Conservation (phyloP, 768 basidiomycete species). For the Kwoniella sp. region DNA sequence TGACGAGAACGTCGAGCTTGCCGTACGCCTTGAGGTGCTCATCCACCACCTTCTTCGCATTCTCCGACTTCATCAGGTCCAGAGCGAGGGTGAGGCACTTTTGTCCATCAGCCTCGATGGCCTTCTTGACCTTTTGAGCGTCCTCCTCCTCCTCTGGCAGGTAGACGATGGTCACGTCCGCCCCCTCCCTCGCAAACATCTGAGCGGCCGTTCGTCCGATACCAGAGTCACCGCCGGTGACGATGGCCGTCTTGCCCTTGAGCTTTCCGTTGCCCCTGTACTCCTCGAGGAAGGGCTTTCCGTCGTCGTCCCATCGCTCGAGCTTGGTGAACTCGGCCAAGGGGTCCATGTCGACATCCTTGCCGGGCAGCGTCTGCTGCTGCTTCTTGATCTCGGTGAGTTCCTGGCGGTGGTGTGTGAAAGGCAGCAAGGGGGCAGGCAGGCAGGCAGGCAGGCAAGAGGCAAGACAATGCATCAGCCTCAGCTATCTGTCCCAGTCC, state of each 20-base stretch:
- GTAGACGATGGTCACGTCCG: constrained; percentile 54
- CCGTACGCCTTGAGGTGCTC: constrained; percentile 54
- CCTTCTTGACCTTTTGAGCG: constrained; percentile 55
- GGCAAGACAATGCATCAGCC: not conserved
- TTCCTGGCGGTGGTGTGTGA: constrained; percentile 11
- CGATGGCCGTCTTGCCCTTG: constrained; percentile 46
- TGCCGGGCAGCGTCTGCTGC: constrained; percentile 56
- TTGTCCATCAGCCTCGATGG: constrained; percentile 54
- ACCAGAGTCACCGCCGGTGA: constrained; percentile 46
- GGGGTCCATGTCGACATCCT: constrained; percentile 56
- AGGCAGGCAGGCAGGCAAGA: not conserved
- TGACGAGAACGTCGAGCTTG: constrained; percentile 58
- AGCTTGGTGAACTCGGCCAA: constrained; percentile 45
- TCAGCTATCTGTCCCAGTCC: not conserved
- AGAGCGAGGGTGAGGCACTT: constrained; percentile 44
- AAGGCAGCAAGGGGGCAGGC: not conserved
- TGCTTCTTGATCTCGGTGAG: constrained; percentile 48
- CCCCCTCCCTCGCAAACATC: constrained; percentile 53
- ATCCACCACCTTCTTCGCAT: constrained; percentile 55
- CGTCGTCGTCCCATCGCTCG: constrained; percentile 57
- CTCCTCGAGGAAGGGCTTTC: constrained; percentile 56
- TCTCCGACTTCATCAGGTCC: constrained; percentile 54
- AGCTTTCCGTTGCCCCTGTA: constrained; percentile 58
- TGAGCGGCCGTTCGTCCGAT: constrained; percentile 45
- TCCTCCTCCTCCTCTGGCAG: constrained; percentile 60